phyloP scores from a whole-genome alignment of 805 yeast genomes.

The Cyberlindnera veronae region DNA sequence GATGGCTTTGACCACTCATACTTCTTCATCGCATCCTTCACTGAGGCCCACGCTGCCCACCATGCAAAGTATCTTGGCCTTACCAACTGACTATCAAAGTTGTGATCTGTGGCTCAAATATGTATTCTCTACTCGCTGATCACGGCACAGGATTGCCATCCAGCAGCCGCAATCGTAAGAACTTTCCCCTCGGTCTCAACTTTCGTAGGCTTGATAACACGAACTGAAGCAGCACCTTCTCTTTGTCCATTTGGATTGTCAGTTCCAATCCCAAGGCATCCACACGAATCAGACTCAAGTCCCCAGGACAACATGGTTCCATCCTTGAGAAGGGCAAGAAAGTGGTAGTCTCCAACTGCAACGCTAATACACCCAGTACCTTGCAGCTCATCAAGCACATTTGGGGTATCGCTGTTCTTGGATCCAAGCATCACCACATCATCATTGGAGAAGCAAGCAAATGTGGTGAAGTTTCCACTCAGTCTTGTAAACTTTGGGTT shows the following conservation, averaged over 20 bases:
- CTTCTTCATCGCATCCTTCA: constrained; percentile 77
- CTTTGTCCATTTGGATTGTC: constrained; percentile 18
- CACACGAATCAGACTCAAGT: constrained; percentile 54
- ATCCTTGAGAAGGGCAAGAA: constrained; percentile 51
- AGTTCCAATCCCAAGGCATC: constrained; percentile 66
- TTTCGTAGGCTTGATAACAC: constrained; percentile 42
- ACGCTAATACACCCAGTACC: constrained; percentile 48
- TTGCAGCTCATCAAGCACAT: constrained; percentile 40
- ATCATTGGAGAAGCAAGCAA: constrained; percentile 53
- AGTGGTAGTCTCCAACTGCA: constrained; percentile 72
- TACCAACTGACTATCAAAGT: constrained; percentile 19
- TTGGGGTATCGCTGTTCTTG: constrained; percentile 30
- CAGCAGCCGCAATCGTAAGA: constrained; percentile 65
- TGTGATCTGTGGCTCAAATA: constrained; percentile 1
- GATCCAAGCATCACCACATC: constrained; percentile 30
- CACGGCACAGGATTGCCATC: constrained; percentile 78
- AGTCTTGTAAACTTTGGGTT: constrained; percentile 44
- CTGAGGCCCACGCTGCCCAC: constrained; percentile 77
- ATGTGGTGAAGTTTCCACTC: constrained; percentile 49
- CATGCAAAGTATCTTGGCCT: constrained; percentile 66
- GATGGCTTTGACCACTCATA: constrained; percentile 92
- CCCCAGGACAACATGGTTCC: constrained; percentile 72
- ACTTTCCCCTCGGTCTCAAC: constrained; percentile 36
- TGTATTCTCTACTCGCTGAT: constrained; percentile 30
- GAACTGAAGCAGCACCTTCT: constrained; percentile 15